Evolutionary conservation across 2,329 filamentous ascomycete species (phyloP), one percentile per base, ranked within the genome.

Genomic region (Epichloe festucae): DNA sequence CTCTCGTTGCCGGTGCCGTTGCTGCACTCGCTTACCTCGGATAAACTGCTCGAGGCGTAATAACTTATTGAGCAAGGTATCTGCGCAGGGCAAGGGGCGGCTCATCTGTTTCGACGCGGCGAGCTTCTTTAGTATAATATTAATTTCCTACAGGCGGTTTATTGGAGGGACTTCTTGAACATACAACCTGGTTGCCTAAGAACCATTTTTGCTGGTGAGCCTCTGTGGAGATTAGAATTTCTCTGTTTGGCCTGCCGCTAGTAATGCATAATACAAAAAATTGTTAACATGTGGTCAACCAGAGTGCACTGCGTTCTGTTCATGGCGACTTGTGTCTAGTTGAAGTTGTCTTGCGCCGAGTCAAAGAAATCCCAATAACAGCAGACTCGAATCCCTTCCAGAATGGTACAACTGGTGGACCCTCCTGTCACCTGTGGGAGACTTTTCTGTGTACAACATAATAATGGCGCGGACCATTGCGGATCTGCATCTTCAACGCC

Each of bases 21-120:
- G 62, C 63, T 48, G 67, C 62, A 56, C 56, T 68, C 52, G 65
- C 60, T 52, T 64, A 61, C 58, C 55, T 69, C 41, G 60, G 60
- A 57, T 66, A 64, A 19, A 44, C 27, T 10, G 5, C 5, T 23
- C 4, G 35, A 48, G 17, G 11, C 1, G 14, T 47, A 21, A 19
- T 0, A 27, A 27, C 3, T 4, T 3, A 31, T 31, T 12, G 15
- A 41, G 23, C 15, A 11, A 48, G 21, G n/a, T 11, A 6, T 31
- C 14, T 35, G 14, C 11, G 21, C 38, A 31, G 19, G 27, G 35
- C 7, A 43, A 31, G 34, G 34, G 19, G 42, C 39, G 19, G 34
- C 15, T 21, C 36, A 41, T 43, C 7, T 39, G n/a, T 46, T 50
- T 51, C 14, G 34, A 35, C 43, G 23, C 43, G 34, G 19, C 48